These are phyloP conservation scores for Vaucheria bursata DNA, from an alignment of 352 stramenopile species.

Conservation along the genomic window DNA sequence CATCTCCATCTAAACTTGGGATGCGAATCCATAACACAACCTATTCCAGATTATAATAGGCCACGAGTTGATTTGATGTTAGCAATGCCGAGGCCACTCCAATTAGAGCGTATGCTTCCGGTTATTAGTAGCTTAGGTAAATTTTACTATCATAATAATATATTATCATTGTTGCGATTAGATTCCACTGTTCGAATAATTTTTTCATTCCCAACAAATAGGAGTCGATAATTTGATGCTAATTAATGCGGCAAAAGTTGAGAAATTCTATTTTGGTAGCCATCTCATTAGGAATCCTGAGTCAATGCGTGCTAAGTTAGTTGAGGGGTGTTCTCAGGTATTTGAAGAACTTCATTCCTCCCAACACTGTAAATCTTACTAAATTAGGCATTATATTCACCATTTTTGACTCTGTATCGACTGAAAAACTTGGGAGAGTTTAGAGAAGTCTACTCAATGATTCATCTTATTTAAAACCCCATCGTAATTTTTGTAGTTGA, in stretches of 20 bases:
- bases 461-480: no score
- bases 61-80: conserved; percentile 56
- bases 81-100: conserved; percentile 58
- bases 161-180: no score
- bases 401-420: no score
- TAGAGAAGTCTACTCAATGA: no score
- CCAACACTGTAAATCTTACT: background rate
- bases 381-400: no score
- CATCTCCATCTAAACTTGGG: conserved; percentile 10
- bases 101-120: conserved; percentile 59
- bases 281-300: conserved; percentile 54
- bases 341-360: background rate
- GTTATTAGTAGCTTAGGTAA: conserved; percentile 37
- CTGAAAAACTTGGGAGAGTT: no score
- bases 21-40: background rate
- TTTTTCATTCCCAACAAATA: background rate
- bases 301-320: conserved; percentile 28
- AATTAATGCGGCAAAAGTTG: conserved; percentile 48
- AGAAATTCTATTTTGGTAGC: conserved; percentile 63
- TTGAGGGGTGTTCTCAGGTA: conserved; percentile 43
- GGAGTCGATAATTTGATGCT: conserved; percentile 34
- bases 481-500: no score
- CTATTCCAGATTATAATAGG: background rate
- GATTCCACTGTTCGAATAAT: no score
- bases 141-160: no score